Conservation (phyloP, 495 filamentous ascomycete species). For the Friedmanniomyces endolithicus region DNA sequence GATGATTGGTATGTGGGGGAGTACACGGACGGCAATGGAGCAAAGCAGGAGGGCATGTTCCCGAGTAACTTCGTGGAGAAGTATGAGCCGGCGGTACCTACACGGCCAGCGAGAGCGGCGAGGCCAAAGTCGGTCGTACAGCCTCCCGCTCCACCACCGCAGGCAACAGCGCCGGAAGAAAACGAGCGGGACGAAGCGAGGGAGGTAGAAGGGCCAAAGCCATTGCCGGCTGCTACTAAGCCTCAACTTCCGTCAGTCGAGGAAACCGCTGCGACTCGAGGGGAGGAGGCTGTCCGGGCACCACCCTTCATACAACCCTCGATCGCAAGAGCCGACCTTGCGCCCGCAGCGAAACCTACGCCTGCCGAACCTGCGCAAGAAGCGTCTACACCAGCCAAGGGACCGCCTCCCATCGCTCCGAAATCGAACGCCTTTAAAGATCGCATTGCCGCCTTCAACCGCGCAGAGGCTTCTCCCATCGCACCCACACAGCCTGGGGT, state of each 20-base stretch:
- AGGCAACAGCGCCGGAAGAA: conserved; percentile 17
- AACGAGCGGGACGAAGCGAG: conserved; percentile 31
- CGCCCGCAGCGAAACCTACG: conserved; percentile 37
- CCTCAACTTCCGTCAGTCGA: conserved; percentile 21
- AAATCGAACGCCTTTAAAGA: conserved; percentile 88
- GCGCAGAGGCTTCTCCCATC: conserved; percentile 68
- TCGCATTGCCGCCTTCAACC: conserved; percentile 95
- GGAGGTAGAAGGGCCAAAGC: conserved; percentile 19
- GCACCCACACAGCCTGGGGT: conserved; percentile 47
- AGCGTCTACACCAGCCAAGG: conserved; percentile 29
- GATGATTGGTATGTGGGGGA: conserved; percentile 91
- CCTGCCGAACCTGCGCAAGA: conserved; percentile 15
- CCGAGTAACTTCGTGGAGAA: conserved; percentile 94
- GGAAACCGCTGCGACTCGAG: conserved; percentile 13
- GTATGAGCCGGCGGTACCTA: conserved; percentile 81
- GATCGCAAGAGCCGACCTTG: conserved; percentile 19
- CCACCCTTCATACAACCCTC: conserved; percentile 4
- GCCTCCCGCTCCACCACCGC: conserved; percentile 13
- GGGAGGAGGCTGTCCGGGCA: conserved; percentile 11
- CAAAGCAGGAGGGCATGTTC: conserved; percentile 78
- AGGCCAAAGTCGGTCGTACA: conserved; percentile 63
- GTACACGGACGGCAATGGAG: conserved; percentile 62
- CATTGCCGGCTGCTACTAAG: conserved; percentile 24
- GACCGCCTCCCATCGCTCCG: conserved; percentile 57
- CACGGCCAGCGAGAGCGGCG: conserved; percentile 58